Base-by-base conservation (phyloP, 2,329 filamentous ascomycete genomes). In the Sporothrix variecibatus region DNA sequence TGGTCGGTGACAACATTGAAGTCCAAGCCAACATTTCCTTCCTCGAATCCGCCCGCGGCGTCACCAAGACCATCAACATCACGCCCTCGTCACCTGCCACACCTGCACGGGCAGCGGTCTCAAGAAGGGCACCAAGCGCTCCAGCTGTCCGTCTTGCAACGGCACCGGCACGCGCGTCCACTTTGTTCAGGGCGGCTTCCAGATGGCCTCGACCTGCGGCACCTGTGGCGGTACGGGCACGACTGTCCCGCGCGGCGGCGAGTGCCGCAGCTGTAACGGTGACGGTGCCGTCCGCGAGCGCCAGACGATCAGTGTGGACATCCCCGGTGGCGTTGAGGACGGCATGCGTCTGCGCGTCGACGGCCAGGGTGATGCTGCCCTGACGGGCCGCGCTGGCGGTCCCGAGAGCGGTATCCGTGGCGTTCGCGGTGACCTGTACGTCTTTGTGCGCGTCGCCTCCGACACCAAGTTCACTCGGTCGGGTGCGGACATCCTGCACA, bases 1-100 rank as follows among this genome's bases (percentile, higher is more conserved):
- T 97, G 78, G 92, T 97, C n/a, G 96, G 96, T 75, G 94, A 98
- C 77, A 94, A 97, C 81, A 97, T 99, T 79, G 95, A 98, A 82
- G 93, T 98, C 31, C 94, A 97, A 83, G 91, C 94, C 69, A 96
- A 90, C 81, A 95, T 99, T 78, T 94, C 93, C 0, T 99, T 99
- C 82, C 93, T 96, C 90, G 96, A 99, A 81, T 94, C 96, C 7
- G 96, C 96, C 11, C 97, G 97, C 83, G 96, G 96, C 49, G 92
- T 92, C 8, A 91, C 87, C 80, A 97, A 97, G 84, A 92, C 94
- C n/a, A 93, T 99, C 74, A 90, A 87, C 77, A 93, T 98, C 78
- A 94, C 92, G 9, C 95, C 96, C 84, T 97, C 78, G 90, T 92
- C 26, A 86, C 92, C 75, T 99, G 96, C 80, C 90, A 90, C 77